Evolutionary conservation across 257 asterid species (phyloP).

Genomic region (Euphrasia confusa): DNA sequence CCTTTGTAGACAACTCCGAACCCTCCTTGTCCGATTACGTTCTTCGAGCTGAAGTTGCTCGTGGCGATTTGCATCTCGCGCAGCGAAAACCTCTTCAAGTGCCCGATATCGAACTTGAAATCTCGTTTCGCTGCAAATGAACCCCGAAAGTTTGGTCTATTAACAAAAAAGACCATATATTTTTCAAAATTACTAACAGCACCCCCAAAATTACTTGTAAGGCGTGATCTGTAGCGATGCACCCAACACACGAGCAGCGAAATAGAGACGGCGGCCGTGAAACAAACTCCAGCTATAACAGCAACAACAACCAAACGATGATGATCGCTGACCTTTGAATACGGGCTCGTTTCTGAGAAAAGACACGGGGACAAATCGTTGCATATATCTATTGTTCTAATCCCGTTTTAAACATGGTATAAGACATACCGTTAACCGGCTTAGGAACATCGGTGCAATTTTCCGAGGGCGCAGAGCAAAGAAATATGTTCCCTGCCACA

Average conservation of each 20-base stretch:
- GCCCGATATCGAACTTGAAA: conserved; percentile 54
- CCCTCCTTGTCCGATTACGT: conserved; percentile 87
- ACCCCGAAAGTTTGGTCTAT: not conserved
- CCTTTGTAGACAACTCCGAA: conserved; percentile 90
- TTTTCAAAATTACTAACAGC: not conserved
- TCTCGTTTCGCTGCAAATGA: conserved; percentile 71
- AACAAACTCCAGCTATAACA: conserved; percentile 50
- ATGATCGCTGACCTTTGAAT: conserved; percentile 38
- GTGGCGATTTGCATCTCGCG: conserved; percentile 86
- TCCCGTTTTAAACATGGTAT: not conserved
- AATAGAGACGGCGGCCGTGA: conserved; percentile 44
- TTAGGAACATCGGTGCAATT: conserved; percentile 52
- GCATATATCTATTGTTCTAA: too few relatives aligned
- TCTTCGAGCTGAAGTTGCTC: conserved; percentile 66
- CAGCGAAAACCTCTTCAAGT: conserved; percentile 65
- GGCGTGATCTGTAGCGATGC: conserved; percentile 63
- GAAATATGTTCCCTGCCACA: conserved; percentile 76
- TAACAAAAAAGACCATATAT: not conserved
- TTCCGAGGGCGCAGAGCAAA: conserved; percentile 64
- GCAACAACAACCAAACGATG: conserved; percentile 46
- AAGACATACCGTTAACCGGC: conserved; percentile 53
- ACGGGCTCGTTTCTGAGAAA: conserved; percentile 50
- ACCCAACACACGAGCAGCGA: conserved; percentile 59
- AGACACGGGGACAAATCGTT: not conserved
- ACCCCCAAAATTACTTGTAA: conserved; percentile 26